A percentile compares a stretch with the other conserved stretches of the same genome.
phyloP scores from a whole-genome alignment of 306 rosid genomes.

The Cucurbita moschata region DNA sequence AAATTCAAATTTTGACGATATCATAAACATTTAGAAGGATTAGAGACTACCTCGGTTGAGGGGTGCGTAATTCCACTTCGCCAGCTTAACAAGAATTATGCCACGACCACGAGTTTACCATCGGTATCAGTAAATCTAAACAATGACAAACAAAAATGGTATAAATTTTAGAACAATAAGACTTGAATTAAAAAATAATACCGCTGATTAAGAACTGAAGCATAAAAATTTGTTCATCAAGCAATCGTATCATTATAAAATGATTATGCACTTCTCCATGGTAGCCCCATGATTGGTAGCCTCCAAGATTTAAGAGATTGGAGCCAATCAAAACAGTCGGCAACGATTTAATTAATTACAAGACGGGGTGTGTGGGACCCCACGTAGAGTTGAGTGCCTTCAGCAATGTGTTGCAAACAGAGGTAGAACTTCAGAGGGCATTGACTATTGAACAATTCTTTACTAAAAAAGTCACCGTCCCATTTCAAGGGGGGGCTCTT shows the following conservation, averaged over 20 bases:
- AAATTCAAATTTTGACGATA: background rate
- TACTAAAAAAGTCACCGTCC: slow-evolving; percentile 43
- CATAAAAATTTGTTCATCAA: too few relatives aligned
- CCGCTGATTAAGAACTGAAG: too few relatives aligned
- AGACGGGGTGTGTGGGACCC: background rate
- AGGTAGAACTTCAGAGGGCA: slow-evolving; percentile 9
- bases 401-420: slow-evolving; percentile 3
- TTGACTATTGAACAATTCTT: background rate
- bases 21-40: background rate
- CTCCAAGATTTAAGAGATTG: background rate
- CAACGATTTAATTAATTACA: background rate
- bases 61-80: background rate
- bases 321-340: background rate
- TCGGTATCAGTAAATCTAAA: background rate
- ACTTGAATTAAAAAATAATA: background rate
- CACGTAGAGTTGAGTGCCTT: slow-evolving; percentile 4
- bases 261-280: background rate
- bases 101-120: background rate
- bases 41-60: background rate
- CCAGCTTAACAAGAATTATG: background rate
- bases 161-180: background rate
- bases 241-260: background rate
- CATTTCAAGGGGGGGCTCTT: background rate
- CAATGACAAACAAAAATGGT: background rate
- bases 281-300: background rate